These are phyloP conservation scores for Coelastrella sp. DNA, from an alignment of 139 green algal species.

Conservation along the genomic window DNA sequence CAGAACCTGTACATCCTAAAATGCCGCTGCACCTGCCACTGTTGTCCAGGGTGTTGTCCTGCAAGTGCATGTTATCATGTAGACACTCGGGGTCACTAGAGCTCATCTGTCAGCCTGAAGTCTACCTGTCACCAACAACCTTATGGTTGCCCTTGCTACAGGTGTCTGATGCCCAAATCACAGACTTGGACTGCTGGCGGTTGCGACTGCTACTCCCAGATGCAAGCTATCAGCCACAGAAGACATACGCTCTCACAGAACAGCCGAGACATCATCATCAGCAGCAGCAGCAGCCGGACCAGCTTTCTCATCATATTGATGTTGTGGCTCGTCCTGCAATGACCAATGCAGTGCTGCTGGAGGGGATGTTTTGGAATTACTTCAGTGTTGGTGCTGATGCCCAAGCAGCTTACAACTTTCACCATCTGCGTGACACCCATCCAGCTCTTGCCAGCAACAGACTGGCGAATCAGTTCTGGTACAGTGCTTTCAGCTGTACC, in stretches of 20 bases:
- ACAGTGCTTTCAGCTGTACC: conserved; percentile 59
- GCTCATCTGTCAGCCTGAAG: too few species aligned
- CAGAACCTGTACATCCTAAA: too few species aligned
- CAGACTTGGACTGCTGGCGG: conserved; percentile 64
- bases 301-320: too few species aligned
- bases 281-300: background rate
- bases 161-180: conserved; percentile 45
- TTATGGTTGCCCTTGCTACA: conserved; percentile 27
- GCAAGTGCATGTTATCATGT: too few species aligned
- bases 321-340: background rate
- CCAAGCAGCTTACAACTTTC: conserved; percentile 84
- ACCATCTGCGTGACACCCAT: conserved; percentile 77
- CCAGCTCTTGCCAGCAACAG: conserved; percentile 52
- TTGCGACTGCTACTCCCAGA: conserved; percentile 52
- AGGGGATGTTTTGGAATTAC: conserved; percentile 88
- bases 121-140: too few species aligned
- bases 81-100: too few species aligned
- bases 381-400: conserved; percentile 86
- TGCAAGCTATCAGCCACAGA: conserved; percentile 11
- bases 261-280: background rate
- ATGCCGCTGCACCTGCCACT: too few species aligned
- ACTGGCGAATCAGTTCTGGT: conserved; percentile 85
- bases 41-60: too few species aligned
- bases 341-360: background rate
- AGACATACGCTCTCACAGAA: conserved; percentile 19